Conservation (phyloP, 352 stramenopile genomes). For the Globisporangium recalcitrans region DNA sequence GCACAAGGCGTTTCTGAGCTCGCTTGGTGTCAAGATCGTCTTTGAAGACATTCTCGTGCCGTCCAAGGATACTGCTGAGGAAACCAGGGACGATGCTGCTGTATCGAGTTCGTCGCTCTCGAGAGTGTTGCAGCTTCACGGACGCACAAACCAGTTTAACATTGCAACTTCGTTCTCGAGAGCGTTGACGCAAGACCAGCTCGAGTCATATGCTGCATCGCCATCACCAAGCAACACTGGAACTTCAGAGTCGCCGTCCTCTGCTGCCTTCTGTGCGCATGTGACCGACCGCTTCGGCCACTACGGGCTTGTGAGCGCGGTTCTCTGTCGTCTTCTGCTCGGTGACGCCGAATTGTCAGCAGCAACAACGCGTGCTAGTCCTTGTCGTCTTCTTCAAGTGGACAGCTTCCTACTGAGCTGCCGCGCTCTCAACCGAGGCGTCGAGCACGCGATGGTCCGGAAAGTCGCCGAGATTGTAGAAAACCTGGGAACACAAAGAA, state of each 20-base stretch:
- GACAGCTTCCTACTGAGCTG: conserved; percentile 73
- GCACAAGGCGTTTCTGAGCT: conserved; percentile 58
- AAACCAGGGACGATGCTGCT: background rate
- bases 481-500: conserved; percentile 2
- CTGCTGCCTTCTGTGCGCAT: conserved; percentile 35
- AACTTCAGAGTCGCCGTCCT: background rate
- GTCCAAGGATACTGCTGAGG: background rate
- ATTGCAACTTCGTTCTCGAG: conserved; percentile 50
- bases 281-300: conserved; percentile 75
- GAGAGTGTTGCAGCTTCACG: conserved; percentile 55
- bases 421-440: conserved; percentile 57
- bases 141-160: conserved; percentile 75
- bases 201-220: conserved; percentile 27
- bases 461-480: conserved; percentile 35
- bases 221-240: conserved; percentile 9
- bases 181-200: conserved; percentile 22
- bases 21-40: conserved; percentile 59
- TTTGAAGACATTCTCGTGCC: conserved; percentile 36
- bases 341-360: background rate
- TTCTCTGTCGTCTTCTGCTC: conserved; percentile 26
- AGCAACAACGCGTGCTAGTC: background rate
- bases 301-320: conserved; percentile 59
- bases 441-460: conserved; percentile 64
- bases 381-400: conserved; percentile 19
- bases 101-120: conserved; percentile 18